Percentiles rank a stretch among this genome's conserved stretches.
These are phyloP conservation scores for Lophiotrema nucula DNA, from an alignment of 495 filamentous ascomycete genomes.

Conservation along the genomic window DNA sequence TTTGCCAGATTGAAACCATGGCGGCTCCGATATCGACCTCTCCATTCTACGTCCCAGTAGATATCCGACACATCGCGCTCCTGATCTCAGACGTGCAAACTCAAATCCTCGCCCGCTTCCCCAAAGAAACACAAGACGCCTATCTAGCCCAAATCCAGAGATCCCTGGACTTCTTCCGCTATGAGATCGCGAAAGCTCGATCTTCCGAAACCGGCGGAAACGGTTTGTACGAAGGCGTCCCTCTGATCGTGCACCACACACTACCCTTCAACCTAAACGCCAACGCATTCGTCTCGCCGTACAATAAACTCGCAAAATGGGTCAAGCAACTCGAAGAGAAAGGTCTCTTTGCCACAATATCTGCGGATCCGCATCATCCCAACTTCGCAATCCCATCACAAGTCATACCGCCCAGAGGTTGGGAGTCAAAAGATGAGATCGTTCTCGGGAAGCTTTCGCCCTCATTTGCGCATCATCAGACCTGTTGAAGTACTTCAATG, in stretches of 20 bases:
- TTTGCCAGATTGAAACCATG: too few relatives aligned
- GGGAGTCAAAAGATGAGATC: too few relatives aligned
- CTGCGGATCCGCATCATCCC: neutral
- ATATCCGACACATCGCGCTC: neutral
- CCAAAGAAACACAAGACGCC: neutral
- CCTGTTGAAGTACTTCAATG: too few relatives aligned
- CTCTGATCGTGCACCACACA: conserved; percentile 8
- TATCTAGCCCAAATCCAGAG: neutral
- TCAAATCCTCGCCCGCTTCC: conserved; percentile 4
- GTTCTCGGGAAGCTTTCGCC: too few relatives aligned
- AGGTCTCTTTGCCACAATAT: neutral
- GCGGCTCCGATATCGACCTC: too few relatives aligned
- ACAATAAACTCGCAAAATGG: conserved; percentile 10
- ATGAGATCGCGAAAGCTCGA: neutral
- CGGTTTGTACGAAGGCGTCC: neutral
- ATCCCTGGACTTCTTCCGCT: neutral
- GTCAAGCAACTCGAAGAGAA: conserved; percentile 1
- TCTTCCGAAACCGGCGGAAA: neutral
- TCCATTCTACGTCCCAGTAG: too few relatives aligned
- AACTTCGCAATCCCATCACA: too few relatives aligned
- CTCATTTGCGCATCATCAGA: too few relatives aligned
- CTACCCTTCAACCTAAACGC: conserved; percentile 8
- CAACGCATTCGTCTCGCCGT: conserved; percentile 6
- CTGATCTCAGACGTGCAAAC: conserved; percentile 2
- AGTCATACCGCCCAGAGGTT: too few relatives aligned